Conservation (phyloP, 108 stramenopile species). For the Skeletonema potamos region DNA sequence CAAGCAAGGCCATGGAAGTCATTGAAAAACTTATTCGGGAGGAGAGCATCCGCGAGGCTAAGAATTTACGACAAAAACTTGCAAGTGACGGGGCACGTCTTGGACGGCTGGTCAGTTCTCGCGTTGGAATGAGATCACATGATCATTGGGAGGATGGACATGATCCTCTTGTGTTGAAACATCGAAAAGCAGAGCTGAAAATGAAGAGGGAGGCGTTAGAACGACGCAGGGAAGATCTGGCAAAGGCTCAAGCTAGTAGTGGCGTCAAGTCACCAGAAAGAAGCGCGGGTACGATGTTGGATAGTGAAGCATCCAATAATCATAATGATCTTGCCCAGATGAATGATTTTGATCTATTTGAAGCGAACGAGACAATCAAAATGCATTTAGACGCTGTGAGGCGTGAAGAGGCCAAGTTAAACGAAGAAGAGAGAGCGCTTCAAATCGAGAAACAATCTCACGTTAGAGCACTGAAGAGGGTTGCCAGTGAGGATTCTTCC, state of each 20-base stretch:
- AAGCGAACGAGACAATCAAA: constrained; percentile 58
- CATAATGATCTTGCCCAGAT: constrained; percentile 2
- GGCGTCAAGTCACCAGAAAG: neutral
- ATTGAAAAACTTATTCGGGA: constrained; percentile 67
- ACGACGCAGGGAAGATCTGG: constrained; percentile 22
- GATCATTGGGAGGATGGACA: constrained; percentile 83
- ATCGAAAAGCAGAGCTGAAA: constrained; percentile 42
- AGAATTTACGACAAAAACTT: constrained; percentile 61
- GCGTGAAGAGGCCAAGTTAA: constrained; percentile 57
- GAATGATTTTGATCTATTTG: constrained; percentile 52
- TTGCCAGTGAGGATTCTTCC: constrained; percentile 82
- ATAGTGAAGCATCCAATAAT: neutral
- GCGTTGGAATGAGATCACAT: constrained; percentile 44
- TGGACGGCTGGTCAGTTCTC: constrained; percentile 64
- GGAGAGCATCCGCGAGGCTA: constrained; percentile 52
- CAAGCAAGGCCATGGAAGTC: constrained; percentile 12
- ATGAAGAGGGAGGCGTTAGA: constrained; percentile 47
- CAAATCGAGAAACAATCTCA: constrained; percentile 77
- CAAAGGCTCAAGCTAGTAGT: neutral
- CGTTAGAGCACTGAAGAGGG: constrained; percentile 72
- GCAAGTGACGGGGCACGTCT: constrained; percentile 80
- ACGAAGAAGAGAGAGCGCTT: constrained; percentile 63
- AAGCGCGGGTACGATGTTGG: constrained; percentile 2
- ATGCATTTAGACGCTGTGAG: constrained; percentile 65
- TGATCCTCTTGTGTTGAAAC: constrained; percentile 53